Evolutionary conservation across 2,329 filamentous ascomycete genomes (phyloP), one percentile per base, ranked within the genome.

Genomic region (Trichoderma hamatum): DNA sequence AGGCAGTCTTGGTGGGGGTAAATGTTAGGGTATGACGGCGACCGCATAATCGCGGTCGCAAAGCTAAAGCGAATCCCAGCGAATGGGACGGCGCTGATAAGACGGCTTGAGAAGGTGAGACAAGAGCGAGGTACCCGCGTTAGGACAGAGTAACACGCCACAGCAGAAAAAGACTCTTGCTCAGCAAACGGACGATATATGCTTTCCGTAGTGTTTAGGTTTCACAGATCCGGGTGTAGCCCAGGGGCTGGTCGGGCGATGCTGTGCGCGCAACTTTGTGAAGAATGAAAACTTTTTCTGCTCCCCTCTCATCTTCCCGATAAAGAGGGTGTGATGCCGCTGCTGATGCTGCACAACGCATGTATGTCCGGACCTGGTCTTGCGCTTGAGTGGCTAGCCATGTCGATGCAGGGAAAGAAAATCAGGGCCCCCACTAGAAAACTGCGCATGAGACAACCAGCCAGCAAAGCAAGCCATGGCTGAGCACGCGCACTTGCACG

Each of bases 81-180:
- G 54, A 67, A 67, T 67, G 30, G 43, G 64, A 26, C 19, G 4
- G 6, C 39, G 1, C 43, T 59, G 64, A 67, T 67, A 67, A 67
- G 64, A 49, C 54, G 13, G 39, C 64, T 67, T 59, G 21, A 58
- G 21, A 67, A 67, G 39, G 64, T 67, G 64, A 67, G 62, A 55
- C 62, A 54, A 56, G 11, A 30, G 30, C 34, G 49, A 65, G 62
- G 49, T 55, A 56, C 62, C 61, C 3, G 49, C 7, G 6, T 65
- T 56, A 43, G 54, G 54, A 56, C 46, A 19, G 51, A 26, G 30
- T 64, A 28, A 65, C 34, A 24, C 51, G 51, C 62, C 28, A 56
- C 51, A 65, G 28, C n/a, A 46, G 34, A 65, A 43, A 56, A 19
- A 39, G 52, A 55, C 19, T 19, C 7, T 28, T 13, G n/a, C 34